Percentiles rank a stretch among this genome's conserved stretches.
These are phyloP conservation scores for Penicillium verhagenii DNA, from an alignment of 495 filamentous ascomycete genomes.

Conservation along the genomic window DNA sequence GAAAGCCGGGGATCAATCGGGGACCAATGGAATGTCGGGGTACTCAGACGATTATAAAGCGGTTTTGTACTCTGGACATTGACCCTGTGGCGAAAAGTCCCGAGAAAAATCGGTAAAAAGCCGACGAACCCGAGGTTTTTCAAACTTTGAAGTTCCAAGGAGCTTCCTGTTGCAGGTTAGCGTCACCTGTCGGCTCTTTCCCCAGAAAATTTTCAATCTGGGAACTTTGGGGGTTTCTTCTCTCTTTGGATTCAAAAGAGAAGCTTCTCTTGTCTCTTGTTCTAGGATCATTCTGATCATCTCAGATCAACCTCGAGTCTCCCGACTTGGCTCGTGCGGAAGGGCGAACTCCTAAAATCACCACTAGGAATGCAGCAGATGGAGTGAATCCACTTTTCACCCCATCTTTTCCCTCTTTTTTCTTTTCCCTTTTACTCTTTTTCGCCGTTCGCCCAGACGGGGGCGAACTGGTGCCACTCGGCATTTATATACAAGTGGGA, in stretches of 20 bases:
- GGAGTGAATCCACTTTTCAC: background rate
- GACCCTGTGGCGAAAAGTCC: background rate
- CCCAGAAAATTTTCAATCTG: background rate
- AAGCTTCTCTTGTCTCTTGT: too few relatives aligned
- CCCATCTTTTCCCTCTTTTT: background rate
- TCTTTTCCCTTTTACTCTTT: too few relatives aligned
- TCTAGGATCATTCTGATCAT: background rate
- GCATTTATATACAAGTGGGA: background rate
- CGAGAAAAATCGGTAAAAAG: background rate
- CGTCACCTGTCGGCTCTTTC: background rate
- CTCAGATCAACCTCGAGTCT: too few relatives aligned
- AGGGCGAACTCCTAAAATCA: background rate
- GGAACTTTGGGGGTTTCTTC: background rate
- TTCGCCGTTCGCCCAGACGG: background rate
- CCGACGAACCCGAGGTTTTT: background rate
- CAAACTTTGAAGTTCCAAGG: background rate
- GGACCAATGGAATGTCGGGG: too few relatives aligned
- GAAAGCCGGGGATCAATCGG: too few relatives aligned
- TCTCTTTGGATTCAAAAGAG: too few relatives aligned
- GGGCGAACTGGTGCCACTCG: slow-evolving; percentile 1
- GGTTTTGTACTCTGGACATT: too few relatives aligned
- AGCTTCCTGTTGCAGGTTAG: background rate
- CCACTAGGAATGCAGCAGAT: background rate
- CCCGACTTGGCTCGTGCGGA: background rate
- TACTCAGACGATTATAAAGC: too few relatives aligned